These are phyloP conservation scores for Suillus bovinus DNA, from an alignment of 768 basidiomycete genomes.

Conservation along the genomic window DNA sequence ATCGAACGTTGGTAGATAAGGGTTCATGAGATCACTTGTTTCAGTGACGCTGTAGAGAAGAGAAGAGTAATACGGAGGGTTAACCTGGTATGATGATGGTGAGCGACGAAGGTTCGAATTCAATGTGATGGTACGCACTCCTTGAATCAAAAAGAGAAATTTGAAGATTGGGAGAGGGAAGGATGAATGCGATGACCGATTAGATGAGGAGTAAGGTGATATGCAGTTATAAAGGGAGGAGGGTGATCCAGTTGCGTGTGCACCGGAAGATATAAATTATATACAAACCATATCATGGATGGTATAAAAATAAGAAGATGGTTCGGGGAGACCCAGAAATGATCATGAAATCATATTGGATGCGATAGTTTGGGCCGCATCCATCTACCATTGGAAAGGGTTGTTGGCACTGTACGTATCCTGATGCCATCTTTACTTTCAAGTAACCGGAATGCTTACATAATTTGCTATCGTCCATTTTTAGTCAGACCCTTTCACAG, in stretches of 20 bases:
- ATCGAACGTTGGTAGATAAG: background rate
- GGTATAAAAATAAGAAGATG: background rate
- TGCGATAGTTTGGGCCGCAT: background rate
- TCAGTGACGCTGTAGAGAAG: background rate
- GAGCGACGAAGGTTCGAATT: background rate
- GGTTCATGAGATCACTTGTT: constrained; percentile 2
- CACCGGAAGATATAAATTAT: constrained; percentile 4
- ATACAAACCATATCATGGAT: background rate
- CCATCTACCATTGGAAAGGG: background rate
- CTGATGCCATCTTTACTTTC: background rate
- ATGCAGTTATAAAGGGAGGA: constrained; percentile 4
- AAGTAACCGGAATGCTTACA: background rate
- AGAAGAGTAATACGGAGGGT: background rate
- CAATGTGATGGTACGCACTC: background rate
- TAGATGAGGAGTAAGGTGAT: background rate
- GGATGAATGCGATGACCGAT: background rate
- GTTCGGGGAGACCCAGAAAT: background rate
- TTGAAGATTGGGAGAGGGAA: too few species aligned
- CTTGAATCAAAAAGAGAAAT: background rate
- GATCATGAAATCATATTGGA: constrained; percentile 6
- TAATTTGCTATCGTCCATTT: background rate
- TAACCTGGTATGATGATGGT: background rate
- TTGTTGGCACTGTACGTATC: background rate
- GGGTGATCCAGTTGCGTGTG: background rate
- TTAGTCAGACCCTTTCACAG: background rate